Percentiles rank a stretch among this genome's conserved stretches.
Evolutionary conservation across 2,329 filamentous ascomycete genomes (phyloP).

Genomic region (Diaporthe destruens): DNA sequence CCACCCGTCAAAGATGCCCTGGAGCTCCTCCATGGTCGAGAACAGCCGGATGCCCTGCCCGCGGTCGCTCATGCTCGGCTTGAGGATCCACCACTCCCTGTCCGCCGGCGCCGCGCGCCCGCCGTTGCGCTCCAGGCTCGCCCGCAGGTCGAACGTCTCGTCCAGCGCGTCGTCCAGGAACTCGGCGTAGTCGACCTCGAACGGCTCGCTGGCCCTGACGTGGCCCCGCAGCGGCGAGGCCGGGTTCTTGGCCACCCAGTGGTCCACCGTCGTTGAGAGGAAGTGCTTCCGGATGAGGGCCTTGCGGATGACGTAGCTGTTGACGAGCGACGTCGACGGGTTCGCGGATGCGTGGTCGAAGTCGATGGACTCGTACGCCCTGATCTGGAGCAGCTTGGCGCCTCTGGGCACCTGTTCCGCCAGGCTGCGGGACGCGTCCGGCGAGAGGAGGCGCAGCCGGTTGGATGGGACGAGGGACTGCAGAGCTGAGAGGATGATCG

Average conservation of each 20-base stretch:
- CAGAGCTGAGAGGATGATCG: slow-evolving; percentile 82
- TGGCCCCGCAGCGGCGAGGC: slow-evolving; percentile 75
- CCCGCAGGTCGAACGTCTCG: slow-evolving; percentile 88
- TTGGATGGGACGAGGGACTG: slow-evolving; percentile 68
- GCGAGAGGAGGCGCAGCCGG: slow-evolving; percentile 68
- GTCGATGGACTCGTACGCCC: slow-evolving; percentile 87
- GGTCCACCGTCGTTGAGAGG: slow-evolving; percentile 83
- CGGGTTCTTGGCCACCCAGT: slow-evolving; percentile 89
- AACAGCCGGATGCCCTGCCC: slow-evolving; percentile 95
- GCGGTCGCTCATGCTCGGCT: slow-evolving; percentile 96
- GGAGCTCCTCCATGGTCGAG: slow-evolving; percentile 85
- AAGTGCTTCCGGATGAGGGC: slow-evolving; percentile 97
- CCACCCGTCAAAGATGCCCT: slow-evolving; percentile 91
- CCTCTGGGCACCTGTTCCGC: slow-evolving; percentile 51
- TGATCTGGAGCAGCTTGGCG: slow-evolving; percentile 78
- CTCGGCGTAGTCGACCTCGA: slow-evolving; percentile 96
- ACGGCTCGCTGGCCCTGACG: slow-evolving; percentile 83
- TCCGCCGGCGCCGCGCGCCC: slow-evolving; percentile 48
- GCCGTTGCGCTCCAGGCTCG: slow-evolving; percentile 80
- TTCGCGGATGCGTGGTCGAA: slow-evolving; percentile 80
- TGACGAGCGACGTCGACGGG: slow-evolving; percentile 75
- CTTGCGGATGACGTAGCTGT: slow-evolving; percentile 96
- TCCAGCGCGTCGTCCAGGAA: slow-evolving; percentile 94
- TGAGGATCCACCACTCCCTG: slow-evolving; percentile 96
- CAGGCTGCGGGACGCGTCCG: slow-evolving; percentile 48